Base-by-base conservation (phyloP, 768 basidiomycete species). In the Phanerochaete carnosa region DNA sequence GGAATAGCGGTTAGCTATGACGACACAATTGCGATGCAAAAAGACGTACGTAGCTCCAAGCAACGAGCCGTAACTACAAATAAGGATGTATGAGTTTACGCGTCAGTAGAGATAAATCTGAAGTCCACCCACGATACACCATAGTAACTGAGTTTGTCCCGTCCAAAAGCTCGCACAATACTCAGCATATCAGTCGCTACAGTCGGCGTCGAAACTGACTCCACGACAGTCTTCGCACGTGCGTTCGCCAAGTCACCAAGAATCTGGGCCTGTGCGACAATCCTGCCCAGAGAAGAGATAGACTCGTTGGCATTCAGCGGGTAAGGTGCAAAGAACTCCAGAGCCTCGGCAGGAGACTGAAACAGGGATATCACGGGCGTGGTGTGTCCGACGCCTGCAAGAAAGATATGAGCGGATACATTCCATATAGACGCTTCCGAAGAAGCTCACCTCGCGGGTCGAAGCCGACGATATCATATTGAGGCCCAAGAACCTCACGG, bases 381-480 rank as follows among this genome's bases (percentile, higher is more conserved):
- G 9, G 53, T 52, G 11, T 35, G 11, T 11, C 53, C 57, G 12
- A 62, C 43, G 25, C 52, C 61, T 58, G 32, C 33, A n/a, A 32
- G 15, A 58, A 11, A 7, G n/a, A 2, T 16, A 23, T 9, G 12
- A 29, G 7, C 7, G 16, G 1, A 29, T 7, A 5, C 25, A 2
- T 11, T 16, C 28, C 12, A 1, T 30, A 3, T 9, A 5, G 33
- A 32, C 2, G 43, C 25, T 29, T 29, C 12, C 26, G n/a, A n/a
- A 26, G 25, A 28, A 68, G 70, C 25, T 71, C 68, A 2, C 73
- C 73, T 54, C 73, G 63, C 0, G 70, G 72, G 62, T 73, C 73
- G 62, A 72, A 73, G 12, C 69, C 66, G 16, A 70, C 59, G 32
- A 70, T 65, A 50, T 70, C 69, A 33, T 60, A 70, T 11, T 71